Evolutionary conservation across 257 asterid species (phyloP).

Genomic region (Echites panduratus): DNA sequence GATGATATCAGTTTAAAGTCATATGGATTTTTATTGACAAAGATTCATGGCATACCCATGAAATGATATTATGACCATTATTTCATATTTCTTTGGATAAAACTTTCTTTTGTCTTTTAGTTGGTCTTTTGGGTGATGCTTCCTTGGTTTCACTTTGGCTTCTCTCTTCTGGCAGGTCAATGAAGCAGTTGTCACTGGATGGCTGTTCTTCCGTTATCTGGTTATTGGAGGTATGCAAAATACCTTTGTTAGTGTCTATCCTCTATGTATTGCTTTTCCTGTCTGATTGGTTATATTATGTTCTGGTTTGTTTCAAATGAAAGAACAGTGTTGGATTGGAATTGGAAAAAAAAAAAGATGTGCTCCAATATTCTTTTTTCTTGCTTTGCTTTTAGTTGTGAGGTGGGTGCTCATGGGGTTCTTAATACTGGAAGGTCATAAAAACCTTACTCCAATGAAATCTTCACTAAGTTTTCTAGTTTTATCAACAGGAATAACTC

Average conservation of each 20-base stretch:
- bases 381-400: neutral
- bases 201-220: conserved; percentile 95
- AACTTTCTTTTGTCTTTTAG: neutral
- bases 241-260: neutral
- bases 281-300: neutral
- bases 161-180: conserved; percentile 55
- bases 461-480: neutral
- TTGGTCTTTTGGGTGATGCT: neutral
- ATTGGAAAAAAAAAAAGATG: neutral
- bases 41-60: neutral
- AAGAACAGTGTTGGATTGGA: neutral
- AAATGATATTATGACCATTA: neutral
- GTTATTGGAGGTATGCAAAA: conserved; percentile 84
- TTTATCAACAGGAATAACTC: neutral
- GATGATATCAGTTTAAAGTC: neutral
- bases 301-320: neutral
- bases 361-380: neutral
- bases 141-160: conserved; percentile 1
- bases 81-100: neutral
- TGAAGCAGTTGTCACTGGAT: conserved; percentile 93
- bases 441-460: neutral
- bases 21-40: neutral
- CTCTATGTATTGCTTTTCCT: neutral
- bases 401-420: neutral
- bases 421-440: neutral